Conservation (phyloP, 2,329 filamentous ascomycete species). For the Nemania abortiva region DNA sequence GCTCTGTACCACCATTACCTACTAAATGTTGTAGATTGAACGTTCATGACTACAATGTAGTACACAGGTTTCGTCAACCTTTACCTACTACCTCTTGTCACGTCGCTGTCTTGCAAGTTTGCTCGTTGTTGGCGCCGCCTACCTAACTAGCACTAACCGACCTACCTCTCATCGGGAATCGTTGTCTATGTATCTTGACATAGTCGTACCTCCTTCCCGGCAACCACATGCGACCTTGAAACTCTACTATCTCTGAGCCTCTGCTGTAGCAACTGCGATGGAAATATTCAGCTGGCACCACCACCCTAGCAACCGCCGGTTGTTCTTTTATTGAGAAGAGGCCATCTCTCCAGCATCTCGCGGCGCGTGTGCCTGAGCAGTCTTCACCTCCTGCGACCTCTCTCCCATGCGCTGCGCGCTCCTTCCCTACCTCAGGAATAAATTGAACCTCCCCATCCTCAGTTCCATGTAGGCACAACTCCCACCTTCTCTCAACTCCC, state of each 20-base stretch:
- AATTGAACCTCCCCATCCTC: slow-evolving; percentile 11
- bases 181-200: not conserved
- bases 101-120: not conserved
- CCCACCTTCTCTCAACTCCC: slow-evolving; percentile 15
- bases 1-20: not conserved
- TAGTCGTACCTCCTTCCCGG: slow-evolving; percentile 1
- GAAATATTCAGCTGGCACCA: slow-evolving; percentile 28
- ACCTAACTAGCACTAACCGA: not conserved
- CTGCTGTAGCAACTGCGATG: slow-evolving; percentile 36
- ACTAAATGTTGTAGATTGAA: not conserved
- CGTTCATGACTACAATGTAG: not conserved
- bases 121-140: not conserved
- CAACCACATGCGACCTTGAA: slow-evolving; percentile 8
- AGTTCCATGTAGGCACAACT: slow-evolving; percentile 27
- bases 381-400: slow-evolving; percentile 6
- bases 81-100: slow-evolving; percentile 1
- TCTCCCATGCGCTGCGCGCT: slow-evolving; percentile 13
- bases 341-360: slow-evolving; percentile 1
- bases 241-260: slow-evolving; percentile 2
- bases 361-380: slow-evolving; percentile 8
- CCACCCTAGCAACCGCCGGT: slow-evolving; percentile 36
- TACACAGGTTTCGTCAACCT: slow-evolving; percentile 3
- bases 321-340: slow-evolving; percentile 26
- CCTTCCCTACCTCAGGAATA: slow-evolving; percentile 28
- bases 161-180: slow-evolving; percentile 3